phyloP scores from a whole-genome alignment of 2,329 filamentous ascomycete species.

The Talaromyces sp. region DNA sequence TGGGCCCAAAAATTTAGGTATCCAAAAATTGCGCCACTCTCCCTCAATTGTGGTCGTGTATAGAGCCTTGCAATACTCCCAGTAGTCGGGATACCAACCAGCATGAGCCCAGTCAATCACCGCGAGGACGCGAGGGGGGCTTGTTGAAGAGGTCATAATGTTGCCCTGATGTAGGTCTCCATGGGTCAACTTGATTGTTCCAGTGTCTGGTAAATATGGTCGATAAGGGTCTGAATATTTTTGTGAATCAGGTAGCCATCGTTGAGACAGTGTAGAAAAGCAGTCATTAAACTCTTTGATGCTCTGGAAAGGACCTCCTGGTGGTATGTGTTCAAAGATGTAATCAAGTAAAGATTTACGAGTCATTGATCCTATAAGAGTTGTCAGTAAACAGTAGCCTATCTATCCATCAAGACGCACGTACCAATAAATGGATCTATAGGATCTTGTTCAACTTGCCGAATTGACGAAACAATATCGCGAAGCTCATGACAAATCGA shows the following conservation, averaged over 20 bases:
- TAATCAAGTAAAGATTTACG: slow-evolving; percentile 16
- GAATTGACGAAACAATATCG: slow-evolving; percentile 15
- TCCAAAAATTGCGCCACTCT: slow-evolving; percentile 10
- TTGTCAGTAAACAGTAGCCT: background rate
- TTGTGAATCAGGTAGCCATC: slow-evolving; percentile 7
- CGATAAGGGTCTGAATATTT: slow-evolving; percentile 18
- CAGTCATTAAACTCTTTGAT: slow-evolving; percentile 24
- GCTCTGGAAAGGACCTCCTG: slow-evolving; percentile 16
- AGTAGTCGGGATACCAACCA: slow-evolving; percentile 32
- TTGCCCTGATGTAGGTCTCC: slow-evolving; percentile 28
- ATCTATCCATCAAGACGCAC: background rate
- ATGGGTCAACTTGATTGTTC: slow-evolving; percentile 29
- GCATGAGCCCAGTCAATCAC: slow-evolving; percentile 28
- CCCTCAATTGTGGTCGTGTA: slow-evolving; percentile 19
- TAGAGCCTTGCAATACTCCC: slow-evolving; percentile 29
- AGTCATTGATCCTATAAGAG: slow-evolving; percentile 10
- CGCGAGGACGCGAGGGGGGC: slow-evolving; percentile 18
- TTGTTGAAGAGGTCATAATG: slow-evolving; percentile 24
- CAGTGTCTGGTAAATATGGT: slow-evolving; percentile 21
- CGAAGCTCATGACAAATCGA: slow-evolving; percentile 16
- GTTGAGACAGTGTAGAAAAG: slow-evolving; percentile 21
- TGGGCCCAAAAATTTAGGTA: background rate
- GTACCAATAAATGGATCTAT: slow-evolving; percentile 19
- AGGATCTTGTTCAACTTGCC: slow-evolving; percentile 16
- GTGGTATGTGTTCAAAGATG: slow-evolving; percentile 16